Evolutionary conservation across 108 stramenopile species (phyloP).

Genomic region (Asterionellopsis glacialis): DNA sequence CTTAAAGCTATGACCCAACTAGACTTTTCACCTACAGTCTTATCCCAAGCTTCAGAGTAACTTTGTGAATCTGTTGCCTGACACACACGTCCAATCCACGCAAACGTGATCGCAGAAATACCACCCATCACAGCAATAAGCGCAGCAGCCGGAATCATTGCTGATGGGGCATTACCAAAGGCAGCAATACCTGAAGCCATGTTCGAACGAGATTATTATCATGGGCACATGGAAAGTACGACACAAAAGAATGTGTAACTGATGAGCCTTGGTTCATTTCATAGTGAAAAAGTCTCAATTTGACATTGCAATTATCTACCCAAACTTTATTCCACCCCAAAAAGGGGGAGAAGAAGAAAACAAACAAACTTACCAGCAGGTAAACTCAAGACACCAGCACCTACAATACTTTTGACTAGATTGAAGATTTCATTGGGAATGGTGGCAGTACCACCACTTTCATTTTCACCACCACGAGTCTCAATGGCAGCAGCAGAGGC

Average conservation of each 20-base stretch:
- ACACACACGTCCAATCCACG: conserved; percentile 83
- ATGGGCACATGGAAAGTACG: conserved; percentile 54
- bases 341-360: no score
- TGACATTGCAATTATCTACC: no score
- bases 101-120: conserved; percentile 88
- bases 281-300: no score
- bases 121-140: conserved; percentile 79
- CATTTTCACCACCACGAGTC: no score
- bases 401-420: conserved; percentile 79
- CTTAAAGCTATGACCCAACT: conserved; percentile 81
- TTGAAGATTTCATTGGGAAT: conserved; percentile 87
- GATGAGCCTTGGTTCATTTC: no score
- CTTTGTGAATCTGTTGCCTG: conserved; percentile 75
- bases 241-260: no score
- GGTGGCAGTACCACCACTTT: conserved; percentile 21
- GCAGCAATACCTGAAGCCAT: conserved; percentile 93
- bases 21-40: conserved; percentile 61
- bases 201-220: conserved; percentile 54
- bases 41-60: conserved; percentile 91
- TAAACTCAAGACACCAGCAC: conserved; percentile 75
- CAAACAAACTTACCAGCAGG: conserved; percentile 58
- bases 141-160: conserved; percentile 74
- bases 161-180: conserved; percentile 83
- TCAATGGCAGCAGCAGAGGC: no score
- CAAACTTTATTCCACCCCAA: no score